Conservation (phyloP, 768 basidiomycete species). For the Xerocomus brunneocitrinus region DNA sequence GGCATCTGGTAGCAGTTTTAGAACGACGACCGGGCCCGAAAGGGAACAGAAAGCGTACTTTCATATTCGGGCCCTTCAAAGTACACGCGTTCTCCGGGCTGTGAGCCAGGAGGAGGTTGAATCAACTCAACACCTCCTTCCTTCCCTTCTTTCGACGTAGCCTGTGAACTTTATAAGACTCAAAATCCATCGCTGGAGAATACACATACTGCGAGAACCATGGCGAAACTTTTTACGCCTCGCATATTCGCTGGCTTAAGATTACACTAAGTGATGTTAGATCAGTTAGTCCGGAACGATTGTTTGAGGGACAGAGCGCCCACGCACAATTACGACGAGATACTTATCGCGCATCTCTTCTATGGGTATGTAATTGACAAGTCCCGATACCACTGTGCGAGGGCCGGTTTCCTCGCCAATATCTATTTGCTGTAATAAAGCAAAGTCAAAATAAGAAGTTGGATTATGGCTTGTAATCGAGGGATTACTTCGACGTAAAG, state of each 20-base stretch:
- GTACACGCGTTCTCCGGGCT: constrained; percentile 91
- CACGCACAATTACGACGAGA: constrained; percentile 74
- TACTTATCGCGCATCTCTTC: constrained; percentile 86
- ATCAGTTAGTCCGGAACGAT: background rate
- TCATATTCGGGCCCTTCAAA: constrained; percentile 91
- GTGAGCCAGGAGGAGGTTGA: constrained; percentile 76
- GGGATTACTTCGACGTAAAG: constrained; percentile 84
- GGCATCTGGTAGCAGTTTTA: constrained; percentile 37
- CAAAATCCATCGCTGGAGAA: background rate
- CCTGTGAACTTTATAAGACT: constrained; percentile 41
- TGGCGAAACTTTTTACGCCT: constrained; percentile 95
- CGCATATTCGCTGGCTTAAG: constrained; percentile 96
- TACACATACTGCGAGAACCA: constrained; percentile 83
- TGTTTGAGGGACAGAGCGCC: background rate
- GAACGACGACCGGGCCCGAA: background rate
- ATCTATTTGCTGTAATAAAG: constrained; percentile 76
- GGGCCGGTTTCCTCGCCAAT: constrained; percentile 93
- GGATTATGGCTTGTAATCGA: background rate
- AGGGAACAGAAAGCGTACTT: constrained; percentile 40
- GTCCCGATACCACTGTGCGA: constrained; percentile 92
- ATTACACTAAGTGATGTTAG: constrained; percentile 57
- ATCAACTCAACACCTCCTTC: constrained; percentile 90
- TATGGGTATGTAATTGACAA: constrained; percentile 94
- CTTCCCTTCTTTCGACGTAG: constrained; percentile 85
- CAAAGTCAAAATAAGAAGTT: background rate